Conservation (phyloP, 331 rosid genomes). For the Cucumis variabilis region DNA sequence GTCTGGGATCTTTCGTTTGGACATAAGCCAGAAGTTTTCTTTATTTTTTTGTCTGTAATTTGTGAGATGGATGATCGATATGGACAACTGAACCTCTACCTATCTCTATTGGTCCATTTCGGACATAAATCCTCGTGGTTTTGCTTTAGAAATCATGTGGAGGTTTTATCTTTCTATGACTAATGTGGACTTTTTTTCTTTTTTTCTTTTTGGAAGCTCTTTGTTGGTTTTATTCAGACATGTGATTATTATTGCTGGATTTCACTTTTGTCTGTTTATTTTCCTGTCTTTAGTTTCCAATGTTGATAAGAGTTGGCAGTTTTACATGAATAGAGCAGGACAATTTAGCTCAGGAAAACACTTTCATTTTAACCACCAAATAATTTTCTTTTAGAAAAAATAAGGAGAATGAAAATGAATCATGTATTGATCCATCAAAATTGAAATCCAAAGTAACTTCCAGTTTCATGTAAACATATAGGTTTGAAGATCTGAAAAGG, state of each 20-base stretch:
- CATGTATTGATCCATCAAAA: slow-evolving; percentile 13
- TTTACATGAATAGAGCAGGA: not conserved
- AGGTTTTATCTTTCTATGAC: not conserved
- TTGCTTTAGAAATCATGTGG: not conserved
- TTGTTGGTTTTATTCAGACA: not conserved
- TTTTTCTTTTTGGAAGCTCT: not conserved
- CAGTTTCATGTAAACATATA: not conserved
- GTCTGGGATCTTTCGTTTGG: not conserved
- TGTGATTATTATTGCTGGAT: not conserved
- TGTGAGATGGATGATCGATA: not conserved
- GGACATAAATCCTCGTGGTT: not conserved
- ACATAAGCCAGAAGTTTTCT: not conserved
- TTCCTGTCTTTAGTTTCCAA: not conserved
- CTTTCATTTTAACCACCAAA: not conserved
- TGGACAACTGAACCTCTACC: not conserved
- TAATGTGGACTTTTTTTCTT: not conserved
- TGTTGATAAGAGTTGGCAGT: not conserved
- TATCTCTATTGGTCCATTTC: not conserved
- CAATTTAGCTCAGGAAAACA: not conserved
- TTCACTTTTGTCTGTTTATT: not conserved
- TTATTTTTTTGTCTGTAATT: not conserved
- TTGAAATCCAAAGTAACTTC: not conserved
- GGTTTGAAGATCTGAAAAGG: not conserved
- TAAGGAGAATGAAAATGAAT: not conserved
- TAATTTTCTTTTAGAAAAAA: not conserved